Evolutionary conservation across 2,329 filamentous ascomycete genomes (phyloP), one percentile per base, ranked within the genome.

Genomic region (Sporothrix curviconia): DNA sequence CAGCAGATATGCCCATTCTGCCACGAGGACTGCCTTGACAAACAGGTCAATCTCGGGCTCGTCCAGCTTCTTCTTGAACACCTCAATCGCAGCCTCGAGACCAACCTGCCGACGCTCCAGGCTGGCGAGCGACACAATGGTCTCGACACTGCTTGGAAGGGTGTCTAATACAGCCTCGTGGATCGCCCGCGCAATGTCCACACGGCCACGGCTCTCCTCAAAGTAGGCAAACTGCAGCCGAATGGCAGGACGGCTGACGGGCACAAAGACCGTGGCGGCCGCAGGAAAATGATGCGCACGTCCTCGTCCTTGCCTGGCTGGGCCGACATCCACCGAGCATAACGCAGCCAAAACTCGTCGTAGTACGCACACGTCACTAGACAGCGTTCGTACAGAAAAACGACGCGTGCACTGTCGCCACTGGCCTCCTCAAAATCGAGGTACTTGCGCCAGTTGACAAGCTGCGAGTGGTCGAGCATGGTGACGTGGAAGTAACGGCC

Each of bases 281-380:
- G 85, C 69, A 92, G 85, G 68, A 95, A 97, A 62, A 97, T 94
- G 70, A 90, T 92, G 58, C 94, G 87, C 6, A 92, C 86, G 68
- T 96, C 92, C 69, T 96, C 90, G 46, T 91, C 85, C 70, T 95
- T 96, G 64, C 79, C 84, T 1, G 83, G 74, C 68, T 95, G 89
- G 0, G 84, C 84, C 59, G 82, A 79, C 89, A 96, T 95, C 94
- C 94, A 99, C 40, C 92, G 81, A 15, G 88, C 90, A 71, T 96
- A 99, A n/a, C 94, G 87, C 66, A 95, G 84, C 94, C 94, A 99
- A 71, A 97, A 95, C 68, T 97, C 92, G 51, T 97, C 92, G 68
- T 99, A 96, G 64, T 95, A 87, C 15, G 94, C 92, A 66, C 90
- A 95, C 0, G 90, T 92, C 36, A 96, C 90, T 54, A 99, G 74